Evolutionary conservation across 805 yeast genomes (phyloP).

Genomic region (Kodamaea sagamina): DNA sequence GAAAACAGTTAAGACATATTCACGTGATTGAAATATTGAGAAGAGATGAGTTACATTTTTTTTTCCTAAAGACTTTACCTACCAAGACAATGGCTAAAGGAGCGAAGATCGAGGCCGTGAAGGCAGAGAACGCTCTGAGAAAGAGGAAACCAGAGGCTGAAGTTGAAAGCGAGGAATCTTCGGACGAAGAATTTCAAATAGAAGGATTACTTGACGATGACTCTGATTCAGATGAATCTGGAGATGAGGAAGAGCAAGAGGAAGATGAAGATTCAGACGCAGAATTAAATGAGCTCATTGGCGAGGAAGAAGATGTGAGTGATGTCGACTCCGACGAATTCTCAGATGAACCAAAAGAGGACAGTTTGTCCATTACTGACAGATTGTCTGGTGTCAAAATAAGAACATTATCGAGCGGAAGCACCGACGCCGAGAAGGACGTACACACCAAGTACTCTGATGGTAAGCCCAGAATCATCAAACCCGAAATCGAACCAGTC

Average conservation of each 20-base stretch:
- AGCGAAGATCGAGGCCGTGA: conserved; percentile 4
- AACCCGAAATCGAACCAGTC: conserved; percentile 91
- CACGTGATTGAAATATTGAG: conserved; percentile 4
- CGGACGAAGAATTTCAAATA: conserved; percentile 35
- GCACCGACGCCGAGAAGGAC: conserved; percentile 31
- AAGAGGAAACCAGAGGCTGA: conserved; percentile 19
- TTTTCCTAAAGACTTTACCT: conserved; percentile 5
- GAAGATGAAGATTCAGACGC: conserved; percentile 54
- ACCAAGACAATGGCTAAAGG: conserved; percentile 13
- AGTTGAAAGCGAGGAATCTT: conserved; percentile 23
- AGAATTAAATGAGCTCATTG: conserved; percentile 62
- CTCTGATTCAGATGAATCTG: conserved; percentile 17
- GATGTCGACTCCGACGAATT: conserved; percentile 48
- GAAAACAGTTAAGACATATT: too few relatives aligned
- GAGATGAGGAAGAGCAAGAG: conserved; percentile 23
- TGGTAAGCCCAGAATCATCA: conserved; percentile 74
- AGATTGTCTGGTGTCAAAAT: conserved; percentile 55
- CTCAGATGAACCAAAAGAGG: conserved; percentile 55
- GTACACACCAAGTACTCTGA: conserved; percentile 61
- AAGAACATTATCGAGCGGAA: conserved; percentile 48
- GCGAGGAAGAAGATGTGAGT: conserved; percentile 50
- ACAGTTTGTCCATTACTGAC: conserved; percentile 54
- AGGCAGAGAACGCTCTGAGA: conserved; percentile 13
- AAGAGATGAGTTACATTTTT: conserved; percentile 12
- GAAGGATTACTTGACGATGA: conserved; percentile 46